Percentiles rank a stretch among this genome's conserved stretches.
Conservation (phyloP, 495 filamentous ascomycete genomes). For the Penicillium soppii region DNA sequence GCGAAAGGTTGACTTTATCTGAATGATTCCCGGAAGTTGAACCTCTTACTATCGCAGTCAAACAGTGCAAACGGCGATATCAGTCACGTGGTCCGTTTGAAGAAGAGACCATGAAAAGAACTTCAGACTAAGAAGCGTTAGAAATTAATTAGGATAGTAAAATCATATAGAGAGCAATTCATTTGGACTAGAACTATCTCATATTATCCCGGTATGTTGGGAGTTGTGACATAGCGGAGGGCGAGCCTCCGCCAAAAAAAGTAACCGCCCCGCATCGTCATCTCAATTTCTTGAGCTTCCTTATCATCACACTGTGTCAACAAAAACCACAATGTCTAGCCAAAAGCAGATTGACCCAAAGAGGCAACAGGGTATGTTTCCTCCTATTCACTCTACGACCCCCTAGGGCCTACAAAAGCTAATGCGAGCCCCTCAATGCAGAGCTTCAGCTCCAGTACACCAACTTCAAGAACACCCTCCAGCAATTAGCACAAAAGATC, state of each 20-base stretch:
- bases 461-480: conserved; percentile 93
- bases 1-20: background rate
- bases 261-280: conserved; percentile 36
- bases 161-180: background rate
- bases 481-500: conserved; percentile 92
- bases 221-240: conserved; percentile 11
- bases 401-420: conserved; percentile 4
- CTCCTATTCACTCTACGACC: background rate
- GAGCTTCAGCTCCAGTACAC: conserved; percentile 92
- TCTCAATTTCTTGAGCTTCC: conserved; percentile 33
- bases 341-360: conserved; percentile 54
- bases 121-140: background rate
- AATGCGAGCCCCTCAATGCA: conserved; percentile 35
- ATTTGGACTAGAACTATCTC: no score
- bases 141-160: background rate
- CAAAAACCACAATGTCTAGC: conserved; percentile 38
- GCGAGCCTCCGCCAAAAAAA: conserved; percentile 16
- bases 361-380: conserved; percentile 78
- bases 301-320: conserved; percentile 8
- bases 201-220: no score
- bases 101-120: background rate
- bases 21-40: background rate
- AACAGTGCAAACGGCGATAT: conserved; percentile 29
- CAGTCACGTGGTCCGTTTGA: conserved; percentile 23
- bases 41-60: conserved; percentile 9